Evolutionary conservation across 2,329 filamentous ascomycete species (phyloP).

Genomic region (Aschersonia sp.): DNA sequence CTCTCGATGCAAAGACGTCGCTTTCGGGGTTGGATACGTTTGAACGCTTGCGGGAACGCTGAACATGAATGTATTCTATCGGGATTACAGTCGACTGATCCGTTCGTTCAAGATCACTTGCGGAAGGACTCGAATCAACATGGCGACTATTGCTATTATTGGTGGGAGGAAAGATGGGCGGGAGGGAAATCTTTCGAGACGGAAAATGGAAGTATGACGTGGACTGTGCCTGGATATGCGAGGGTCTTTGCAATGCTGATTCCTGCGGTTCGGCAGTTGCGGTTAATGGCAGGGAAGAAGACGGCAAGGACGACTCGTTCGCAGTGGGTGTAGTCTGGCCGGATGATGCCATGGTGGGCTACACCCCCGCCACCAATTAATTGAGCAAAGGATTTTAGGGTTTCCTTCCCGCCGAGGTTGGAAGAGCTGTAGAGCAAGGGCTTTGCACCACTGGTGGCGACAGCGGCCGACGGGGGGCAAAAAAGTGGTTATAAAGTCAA

Average conservation of each 20-base stretch:
- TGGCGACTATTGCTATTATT: conserved; percentile 39
- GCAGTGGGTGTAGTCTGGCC: conserved; percentile 1
- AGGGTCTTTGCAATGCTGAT: neutral
- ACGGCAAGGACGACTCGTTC: conserved; percentile 1
- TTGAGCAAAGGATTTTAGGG: too few relatives aligned
- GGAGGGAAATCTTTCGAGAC: conserved; percentile 27
- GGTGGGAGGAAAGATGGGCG: conserved; percentile 19
- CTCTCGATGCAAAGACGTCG: conserved; percentile 20
- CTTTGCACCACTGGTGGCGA: too few relatives aligned
- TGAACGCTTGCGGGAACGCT: conserved; percentile 28
- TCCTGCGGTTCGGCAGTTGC: neutral
- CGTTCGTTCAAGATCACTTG: conserved; percentile 41
- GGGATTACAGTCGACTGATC: conserved; percentile 34
- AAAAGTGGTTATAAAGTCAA: neutral
- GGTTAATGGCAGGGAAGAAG: neutral
- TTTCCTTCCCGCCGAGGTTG: too few relatives aligned
- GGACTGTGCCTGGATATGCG: neutral
- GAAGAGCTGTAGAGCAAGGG: too few relatives aligned
- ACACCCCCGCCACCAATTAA: neutral
- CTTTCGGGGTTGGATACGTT: conserved; percentile 24
- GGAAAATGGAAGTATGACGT: neutral
- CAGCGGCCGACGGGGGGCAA: too few relatives aligned
- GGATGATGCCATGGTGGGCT: conserved; percentile 3
- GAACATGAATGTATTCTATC: conserved; percentile 25
- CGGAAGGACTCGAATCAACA: conserved; percentile 44